phyloP scores from a whole-genome alignment of 164 flowering plant species.

The Berberis thunbergii region DNA sequence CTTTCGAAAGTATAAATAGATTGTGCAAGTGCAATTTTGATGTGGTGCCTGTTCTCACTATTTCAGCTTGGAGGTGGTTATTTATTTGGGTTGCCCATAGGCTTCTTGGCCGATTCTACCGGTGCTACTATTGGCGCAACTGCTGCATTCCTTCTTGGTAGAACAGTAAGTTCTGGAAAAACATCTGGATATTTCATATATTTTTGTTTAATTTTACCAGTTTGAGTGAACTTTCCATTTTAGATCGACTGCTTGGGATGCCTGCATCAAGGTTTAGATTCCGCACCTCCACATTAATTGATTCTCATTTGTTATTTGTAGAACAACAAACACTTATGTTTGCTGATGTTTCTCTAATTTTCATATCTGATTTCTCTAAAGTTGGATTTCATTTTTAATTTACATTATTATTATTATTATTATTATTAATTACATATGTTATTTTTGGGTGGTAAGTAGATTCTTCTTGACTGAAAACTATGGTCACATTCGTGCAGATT shows the following conservation, averaged over 20 bases:
- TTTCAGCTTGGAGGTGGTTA: background rate
- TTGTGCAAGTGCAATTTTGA: background rate
- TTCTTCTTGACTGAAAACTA: background rate
- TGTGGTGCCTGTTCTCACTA: background rate
- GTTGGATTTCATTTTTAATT: too few relatives aligned
- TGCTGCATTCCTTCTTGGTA: slow-evolving; percentile 85
- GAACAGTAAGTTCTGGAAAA: slow-evolving; percentile 56
- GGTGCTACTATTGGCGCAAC: slow-evolving; percentile 94
- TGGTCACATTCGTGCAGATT: slow-evolving; percentile 34
- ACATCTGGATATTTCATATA: background rate
- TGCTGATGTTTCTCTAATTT: background rate
- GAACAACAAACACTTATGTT: too few relatives aligned
- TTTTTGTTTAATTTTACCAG: too few relatives aligned
- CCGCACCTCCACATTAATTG: too few relatives aligned
- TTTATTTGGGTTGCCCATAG: slow-evolving; percentile 22
- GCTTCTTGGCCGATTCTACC: slow-evolving; percentile 88
- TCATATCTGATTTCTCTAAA: too few relatives aligned
- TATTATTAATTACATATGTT: background rate
- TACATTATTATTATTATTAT: background rate
- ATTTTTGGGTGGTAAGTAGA: background rate
- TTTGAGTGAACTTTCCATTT: too few relatives aligned
- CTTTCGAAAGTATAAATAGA: too few relatives aligned
- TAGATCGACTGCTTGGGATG: too few relatives aligned
- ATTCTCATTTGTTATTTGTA: too few relatives aligned
- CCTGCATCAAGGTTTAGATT: too few relatives aligned